Base-by-base conservation (phyloP, 1,284 basidiomycete genomes). In the Cryptococcus wingfieldii region DNA sequence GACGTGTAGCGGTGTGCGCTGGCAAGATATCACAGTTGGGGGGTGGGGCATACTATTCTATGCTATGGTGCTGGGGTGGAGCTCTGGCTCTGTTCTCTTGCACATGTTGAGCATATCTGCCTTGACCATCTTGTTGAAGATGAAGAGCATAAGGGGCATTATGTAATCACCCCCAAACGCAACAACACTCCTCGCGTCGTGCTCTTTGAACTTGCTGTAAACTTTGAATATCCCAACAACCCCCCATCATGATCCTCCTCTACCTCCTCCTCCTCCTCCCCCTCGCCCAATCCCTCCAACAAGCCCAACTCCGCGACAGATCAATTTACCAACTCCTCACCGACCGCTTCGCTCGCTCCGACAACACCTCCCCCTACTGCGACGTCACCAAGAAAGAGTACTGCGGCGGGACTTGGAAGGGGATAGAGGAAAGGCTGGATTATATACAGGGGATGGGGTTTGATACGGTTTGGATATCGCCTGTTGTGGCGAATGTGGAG, bases 401-500 rank as follows among this genome's bases (percentile, higher is more conserved):
- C 54, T 77, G 76, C 55, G 76, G 76, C 9, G 76, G 76, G 7
- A 66, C 60, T 2, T 77, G 76, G 76, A 72, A 69, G 50, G 76
- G 74, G 3, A 68, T 76, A 25, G 72, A 74, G 63, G 46, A 54
- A 44, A 67, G 66, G 47, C 59, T 77, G 13, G 72, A 60, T 12
- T 76, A 77, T 59, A 76, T 77, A 23, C 71, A 76, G 53, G 71
- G 68, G 23, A 77, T 77, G 76, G 76, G 76, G 5, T 77, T 77
- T 57, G 73, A 76, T 61, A 76, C 75, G 66, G 71, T 80, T 28
- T 80, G 79, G 78, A 79, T 80, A 53, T 78, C 76, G 8, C 78
- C 78, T 16, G 65, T 79, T 34, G 75, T 76, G 3, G 65, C 67
- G 19, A 78, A 79, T 59, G 70, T 78, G n/a, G 72, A 69, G 38